These are phyloP conservation scores for Suaeda aralocaspica DNA, from an alignment of 148 eudicot species.

Conservation along the genomic window DNA sequence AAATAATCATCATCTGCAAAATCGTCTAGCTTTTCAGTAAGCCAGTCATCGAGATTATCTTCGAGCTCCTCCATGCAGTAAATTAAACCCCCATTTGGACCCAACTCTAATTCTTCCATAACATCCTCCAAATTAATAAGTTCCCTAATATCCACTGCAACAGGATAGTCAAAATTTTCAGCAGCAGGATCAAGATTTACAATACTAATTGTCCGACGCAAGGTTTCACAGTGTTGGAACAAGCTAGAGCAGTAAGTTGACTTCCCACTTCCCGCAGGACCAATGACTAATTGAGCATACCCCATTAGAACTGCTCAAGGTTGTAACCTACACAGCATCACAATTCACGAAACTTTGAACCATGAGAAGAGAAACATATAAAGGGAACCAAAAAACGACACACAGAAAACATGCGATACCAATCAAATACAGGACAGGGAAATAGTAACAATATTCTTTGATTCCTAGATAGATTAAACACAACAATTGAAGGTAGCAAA, in stretches of 20 bases:
- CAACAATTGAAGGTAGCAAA: too few relatives aligned
- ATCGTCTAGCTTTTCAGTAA: conserved; percentile 74
- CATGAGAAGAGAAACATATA: background rate
- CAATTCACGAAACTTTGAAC: background rate
- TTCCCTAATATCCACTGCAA: conserved; percentile 85
- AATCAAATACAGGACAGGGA: too few relatives aligned
- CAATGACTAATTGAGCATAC: conserved; percentile 80
- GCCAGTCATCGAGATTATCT: conserved; percentile 89
- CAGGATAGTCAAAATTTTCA: conserved; percentile 87
- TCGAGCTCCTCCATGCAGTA: conserved; percentile 98
- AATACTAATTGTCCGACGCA: conserved; percentile 55
- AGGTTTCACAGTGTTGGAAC: conserved; percentile 70
- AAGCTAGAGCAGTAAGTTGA: conserved; percentile 94
- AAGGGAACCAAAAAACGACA: too few relatives aligned
- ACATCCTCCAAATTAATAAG: conserved; percentile 87
- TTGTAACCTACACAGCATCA: background rate
- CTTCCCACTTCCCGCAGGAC: conserved; percentile 87
- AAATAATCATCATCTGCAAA: conserved; percentile 87
- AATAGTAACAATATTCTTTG: too few relatives aligned
- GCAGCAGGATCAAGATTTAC: conserved; percentile 97
- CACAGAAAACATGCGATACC: too few relatives aligned
- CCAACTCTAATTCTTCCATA: conserved; percentile 87
- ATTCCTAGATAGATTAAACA: too few relatives aligned
- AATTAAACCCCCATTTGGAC: conserved; percentile 89
- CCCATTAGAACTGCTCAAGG: conserved; percentile 42